Base-by-base conservation (phyloP, 331 rosid genomes). In the Erythrophleum ivorense region DNA sequence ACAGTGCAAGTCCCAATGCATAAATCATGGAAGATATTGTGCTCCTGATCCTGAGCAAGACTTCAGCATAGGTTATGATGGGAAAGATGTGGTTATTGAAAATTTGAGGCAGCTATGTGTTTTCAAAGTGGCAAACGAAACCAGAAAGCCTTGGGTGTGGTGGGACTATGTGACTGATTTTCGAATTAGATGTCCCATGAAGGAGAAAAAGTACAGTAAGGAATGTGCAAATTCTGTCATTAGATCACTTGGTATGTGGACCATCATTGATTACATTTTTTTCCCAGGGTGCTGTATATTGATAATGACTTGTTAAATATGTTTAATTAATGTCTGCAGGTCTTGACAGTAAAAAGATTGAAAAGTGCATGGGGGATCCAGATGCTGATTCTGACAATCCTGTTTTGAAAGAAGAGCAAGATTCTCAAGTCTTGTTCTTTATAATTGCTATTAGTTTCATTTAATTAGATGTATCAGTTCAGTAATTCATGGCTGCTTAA, bases 21-120 rank as follows among this genome's bases (percentile, higher is more conserved):
- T 93, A 84, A 93, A 93, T 85, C 97, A 90, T 53, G 97, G 97
- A 80, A 93, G 97, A 84, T 93, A 93, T 77, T 93, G 97, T 69
- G 97, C 98, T 82, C 98, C 98, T 40, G 98, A 94, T 88, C 98
- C 98, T 73, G 98, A 94, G 81, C 98, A 94, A 76, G 98, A 94
- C 88, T 94, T 94, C 89, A 90, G 92, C 86, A 63, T 85, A 48
- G 98, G 98, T 82, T 94, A 94, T 73, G 92, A 94, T 29, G 98
- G 98, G 57, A 92, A 87, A 89, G 89, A 94, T 33, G 98, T 94
- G 77, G 98, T 94, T 81, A 21, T 90, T 78, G 98, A 94, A 85
- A 94, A 94, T 89, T 85, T 94, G 75, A 90, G 98, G 89, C 98
- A 94, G 90, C 91, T 94, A 8, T 94, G 98, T 86, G 97, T 94